A percentile compares a stretch with the other conserved stretches of the same genome.
Conservation (phyloP, 768 basidiomycete species). For the Cystobasidiopsis lactophilus region DNA sequence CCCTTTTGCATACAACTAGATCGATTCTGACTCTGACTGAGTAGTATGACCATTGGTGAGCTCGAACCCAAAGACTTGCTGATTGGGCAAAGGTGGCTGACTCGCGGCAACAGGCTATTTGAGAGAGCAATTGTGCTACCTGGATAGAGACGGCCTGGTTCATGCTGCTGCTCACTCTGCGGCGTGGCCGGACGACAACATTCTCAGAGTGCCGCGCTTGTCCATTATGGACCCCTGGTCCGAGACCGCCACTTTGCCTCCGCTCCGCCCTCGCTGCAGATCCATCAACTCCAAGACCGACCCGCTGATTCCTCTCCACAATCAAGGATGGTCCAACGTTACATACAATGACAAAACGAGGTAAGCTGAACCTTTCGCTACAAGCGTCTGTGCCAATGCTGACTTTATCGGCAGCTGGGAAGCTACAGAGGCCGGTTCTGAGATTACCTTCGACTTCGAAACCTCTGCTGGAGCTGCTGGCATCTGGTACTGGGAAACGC, state of each 20-base stretch:
- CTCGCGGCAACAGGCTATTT: no score
- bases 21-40: no score
- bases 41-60: no score
- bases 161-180: background rate
- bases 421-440: conserved; percentile 3
- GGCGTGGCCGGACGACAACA: conserved; percentile 4
- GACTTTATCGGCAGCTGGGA: background rate
- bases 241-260: background rate
- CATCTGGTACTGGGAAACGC: conserved; percentile 8
- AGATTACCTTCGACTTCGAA: conserved; percentile 7
- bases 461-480: conserved; percentile 3
- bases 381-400: background rate
- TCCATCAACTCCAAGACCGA: conserved; percentile 2
- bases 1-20: no score
- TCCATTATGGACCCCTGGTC: conserved; percentile 3
- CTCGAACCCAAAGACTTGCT: no score
- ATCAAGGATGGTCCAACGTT: conserved; percentile 5
- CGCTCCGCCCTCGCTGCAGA: conserved; percentile 4
- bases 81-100: no score
- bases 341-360: conserved; percentile 9
- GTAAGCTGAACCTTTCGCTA: background rate
- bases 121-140: no score
- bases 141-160: no score
- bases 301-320: background rate
- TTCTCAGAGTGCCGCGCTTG: background rate